Evolutionary conservation across 2,329 filamentous ascomycete species (phyloP), one percentile per base, ranked within the genome.

Genomic region (Fusarium sp.): DNA sequence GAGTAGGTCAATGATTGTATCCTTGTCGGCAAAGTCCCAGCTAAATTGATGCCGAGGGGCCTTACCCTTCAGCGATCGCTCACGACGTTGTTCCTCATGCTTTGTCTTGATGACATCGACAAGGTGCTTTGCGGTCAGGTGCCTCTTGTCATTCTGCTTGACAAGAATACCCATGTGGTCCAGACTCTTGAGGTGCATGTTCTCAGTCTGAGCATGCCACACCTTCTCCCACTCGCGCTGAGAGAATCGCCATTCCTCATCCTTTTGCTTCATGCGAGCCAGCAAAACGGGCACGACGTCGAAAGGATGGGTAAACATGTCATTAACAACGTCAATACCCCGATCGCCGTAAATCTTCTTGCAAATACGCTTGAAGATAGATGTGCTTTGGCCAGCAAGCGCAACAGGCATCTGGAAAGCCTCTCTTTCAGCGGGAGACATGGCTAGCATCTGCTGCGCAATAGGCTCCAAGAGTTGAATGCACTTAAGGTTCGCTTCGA

Each of bases 151-250:
- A 38, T 88, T 90, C 68, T 91, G 89, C 82, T 96, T 97, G 75
- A 94, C 92, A 54, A 94, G 91, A 63, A 97, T 94, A 20, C 94
- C 94, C 87, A 98, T 97, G 76, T 99, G 96, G 76, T 99, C 96
- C 53, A 99, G 88, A 78, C 94, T 97, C 83, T 94, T 97, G 82
- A 97, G 93, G 81, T 98, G 97, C 83, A 97, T 95, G 75, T 92
- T 91, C 77, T 97, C 92, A 24, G 95, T 98, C 82, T 98, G 96
- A 50, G 94, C 91, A 68, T 96, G 94, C 96, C 96, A 99, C 9
- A 99, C 94, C 81, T 98, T 98, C 80, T 98, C 95, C 96, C 96
- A 99, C 78, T 99, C 97, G 33, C 96, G 93, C 85, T 93, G 95
- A 7, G 94, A 95, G 72, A 97, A 95, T 69, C 97, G 94, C 96